phyloP scores from a whole-genome alignment of 352 stramenopile species.

The Phytophthora citrophthora region DNA sequence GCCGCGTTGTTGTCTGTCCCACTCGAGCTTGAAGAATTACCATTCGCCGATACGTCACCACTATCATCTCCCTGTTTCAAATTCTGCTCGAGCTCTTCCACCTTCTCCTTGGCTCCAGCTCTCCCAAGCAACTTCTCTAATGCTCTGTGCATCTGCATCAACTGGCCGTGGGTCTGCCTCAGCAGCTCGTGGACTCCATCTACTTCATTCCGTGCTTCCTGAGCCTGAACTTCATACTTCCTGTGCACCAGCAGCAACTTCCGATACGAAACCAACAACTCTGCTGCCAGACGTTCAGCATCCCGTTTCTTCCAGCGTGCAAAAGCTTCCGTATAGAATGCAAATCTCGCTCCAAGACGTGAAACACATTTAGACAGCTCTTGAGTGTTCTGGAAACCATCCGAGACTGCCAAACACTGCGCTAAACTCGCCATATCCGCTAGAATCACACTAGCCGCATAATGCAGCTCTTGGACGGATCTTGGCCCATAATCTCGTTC shows the following conservation, averaged over 20 bases:
- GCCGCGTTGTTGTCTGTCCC: constrained; percentile 1
- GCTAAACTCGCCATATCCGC: constrained; percentile 46
- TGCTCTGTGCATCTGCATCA: constrained; percentile 58
- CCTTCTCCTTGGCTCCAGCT: constrained; percentile 41
- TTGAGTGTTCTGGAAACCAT: constrained; percentile 20
- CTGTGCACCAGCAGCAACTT: constrained; percentile 53
- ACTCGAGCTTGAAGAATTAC: background rate
- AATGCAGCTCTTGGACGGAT: constrained; percentile 50
- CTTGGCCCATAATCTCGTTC: constrained; percentile 64
- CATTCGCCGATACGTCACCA: background rate
- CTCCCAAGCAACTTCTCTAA: constrained; percentile 65
- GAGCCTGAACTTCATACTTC: constrained; percentile 48
- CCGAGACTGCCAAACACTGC: constrained; percentile 37
- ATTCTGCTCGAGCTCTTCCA: constrained; percentile 42
- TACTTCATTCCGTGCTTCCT: constrained; percentile 30
- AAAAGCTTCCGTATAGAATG: constrained; percentile 76
- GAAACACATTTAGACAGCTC: constrained; percentile 53
- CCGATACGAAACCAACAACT: constrained; percentile 64
- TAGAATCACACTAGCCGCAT: constrained; percentile 49
- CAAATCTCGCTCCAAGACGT: constrained; percentile 59
- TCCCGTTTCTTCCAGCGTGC: constrained; percentile 66
- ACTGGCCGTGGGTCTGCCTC: constrained; percentile 64
- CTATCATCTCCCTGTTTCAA: constrained; percentile 19
- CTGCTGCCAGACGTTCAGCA: constrained; percentile 53
- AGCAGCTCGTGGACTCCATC: constrained; percentile 65